Base-by-base conservation (phyloP, 2,329 filamentous ascomycete genomes). In the Nemania abortiva region DNA sequence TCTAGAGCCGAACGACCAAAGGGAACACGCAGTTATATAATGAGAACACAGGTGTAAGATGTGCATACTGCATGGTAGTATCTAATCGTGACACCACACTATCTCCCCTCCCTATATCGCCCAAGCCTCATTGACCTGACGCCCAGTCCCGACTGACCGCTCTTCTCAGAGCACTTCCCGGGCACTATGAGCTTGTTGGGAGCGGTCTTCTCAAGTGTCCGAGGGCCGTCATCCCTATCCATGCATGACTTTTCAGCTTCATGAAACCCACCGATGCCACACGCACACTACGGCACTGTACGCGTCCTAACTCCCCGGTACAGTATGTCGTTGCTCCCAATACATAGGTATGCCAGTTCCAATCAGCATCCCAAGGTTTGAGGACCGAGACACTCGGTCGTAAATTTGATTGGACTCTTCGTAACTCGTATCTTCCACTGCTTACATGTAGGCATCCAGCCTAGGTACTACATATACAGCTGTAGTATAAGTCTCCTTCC, bases 141-240 rank as follows among this genome's bases (percentile, higher is more conserved):
- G 7, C 20, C 22, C 29, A 13, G 31, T 45, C 50, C 63, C n/a
- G n/a, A n/a, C n/a, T n/a, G 66, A 69, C 66, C 66, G 66, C 66
- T 55, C 39, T 60, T 58, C 39, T 37, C 24, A 49, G 24, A 29
- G 20, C 50, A 47, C n/a, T 52, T 34, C 31, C 9, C 4, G 31
- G 58, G n/a, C 18, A 47, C 10, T 24, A 54, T 50, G 31, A 20
- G 39, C 63, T 69, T 66, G 63, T 66, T 69, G 67, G 58, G 67
- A 63, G 63, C 67, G 67, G 67, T 66, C 58, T 66, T 59, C 59
- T 37, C 7, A 56, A 39, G 13, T 69, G 59, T 58, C 67, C 67
- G 67, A 69, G 49, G 54, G 18, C 66, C 66, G 66, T 53, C n/a
- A 4, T 6, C 37, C 42, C 9, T 47, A 55, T 63, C 29, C 54